phyloP scores from a whole-genome alignment of 352 stramenopile species.

The Globisporangium iwayamae region DNA sequence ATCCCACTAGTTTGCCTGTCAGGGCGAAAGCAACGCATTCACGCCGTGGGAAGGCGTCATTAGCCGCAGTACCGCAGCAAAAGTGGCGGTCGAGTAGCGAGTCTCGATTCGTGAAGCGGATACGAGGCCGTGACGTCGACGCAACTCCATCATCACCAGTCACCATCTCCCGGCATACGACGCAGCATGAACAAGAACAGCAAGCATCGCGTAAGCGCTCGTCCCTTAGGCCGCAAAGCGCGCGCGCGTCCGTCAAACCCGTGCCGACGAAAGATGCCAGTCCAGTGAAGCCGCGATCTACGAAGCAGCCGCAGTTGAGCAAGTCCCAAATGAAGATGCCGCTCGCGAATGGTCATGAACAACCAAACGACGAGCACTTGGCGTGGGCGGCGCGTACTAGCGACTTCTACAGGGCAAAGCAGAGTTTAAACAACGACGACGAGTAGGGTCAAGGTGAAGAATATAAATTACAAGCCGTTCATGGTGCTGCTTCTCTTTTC shows the following conservation, averaged over 20 bases:
- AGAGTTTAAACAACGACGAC: background rate
- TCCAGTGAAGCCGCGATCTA: slow-evolving; percentile 2
- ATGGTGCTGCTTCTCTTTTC: background rate
- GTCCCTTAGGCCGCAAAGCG: background rate
- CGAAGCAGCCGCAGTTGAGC: background rate
- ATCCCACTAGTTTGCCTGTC: background rate
- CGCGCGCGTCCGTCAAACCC: background rate
- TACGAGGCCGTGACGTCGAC: slow-evolving; percentile 11
- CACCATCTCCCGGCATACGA: slow-evolving; percentile 1
- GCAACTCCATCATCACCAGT: background rate
- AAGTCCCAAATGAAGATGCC: slow-evolving; percentile 3
- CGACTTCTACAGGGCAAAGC: slow-evolving; percentile 35
- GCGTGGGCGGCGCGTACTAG: slow-evolving; percentile 56
- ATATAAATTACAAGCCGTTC: background rate
- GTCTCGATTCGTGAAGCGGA: slow-evolving; percentile 16
- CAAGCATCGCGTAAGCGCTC: background rate
- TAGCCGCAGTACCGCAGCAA: background rate
- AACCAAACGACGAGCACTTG: slow-evolving; percentile 37
- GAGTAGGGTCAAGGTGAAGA: no score
- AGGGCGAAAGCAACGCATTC: background rate
- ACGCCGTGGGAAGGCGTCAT: background rate
- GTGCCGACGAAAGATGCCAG: background rate
- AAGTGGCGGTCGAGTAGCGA: slow-evolving; percentile 1
- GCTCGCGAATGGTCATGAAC: slow-evolving; percentile 9
- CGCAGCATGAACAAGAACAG: slow-evolving; percentile 22